A percentile compares a stretch with the other conserved stretches of the same genome.
These are phyloP conservation scores for Hyphopichia pseudoburtonii DNA, from an alignment of 1,139 yeast species.

Conservation along the genomic window DNA sequence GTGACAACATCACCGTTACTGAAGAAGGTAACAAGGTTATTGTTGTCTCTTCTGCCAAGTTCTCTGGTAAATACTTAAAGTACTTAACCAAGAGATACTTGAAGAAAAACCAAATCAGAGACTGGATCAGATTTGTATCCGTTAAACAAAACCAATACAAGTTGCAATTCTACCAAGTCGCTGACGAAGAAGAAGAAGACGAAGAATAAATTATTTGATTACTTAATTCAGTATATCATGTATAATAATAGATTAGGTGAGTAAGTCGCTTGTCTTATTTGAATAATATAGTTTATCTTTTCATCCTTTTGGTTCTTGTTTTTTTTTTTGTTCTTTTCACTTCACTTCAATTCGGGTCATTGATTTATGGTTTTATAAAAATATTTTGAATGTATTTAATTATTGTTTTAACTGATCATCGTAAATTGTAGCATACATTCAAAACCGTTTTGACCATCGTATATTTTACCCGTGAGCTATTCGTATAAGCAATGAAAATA, in stretches of 20 bases:
- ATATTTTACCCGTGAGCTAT: too few relatives aligned
- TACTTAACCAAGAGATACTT: slow-evolving; percentile 99
- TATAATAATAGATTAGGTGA: slow-evolving; percentile 3
- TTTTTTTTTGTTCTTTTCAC: too few relatives aligned
- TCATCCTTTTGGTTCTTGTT: not conserved
- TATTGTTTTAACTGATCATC: not conserved
- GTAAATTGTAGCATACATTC: too few relatives aligned
- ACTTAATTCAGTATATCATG: slow-evolving; percentile 3
- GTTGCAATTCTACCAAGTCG: slow-evolving; percentile 99
- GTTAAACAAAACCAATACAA: slow-evolving; percentile 95
- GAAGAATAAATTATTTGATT: slow-evolving; percentile 59
- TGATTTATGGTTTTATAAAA: too few relatives aligned
- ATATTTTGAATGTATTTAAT: slow-evolving; percentile 1
- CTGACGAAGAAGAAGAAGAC: slow-evolving; percentile 92
- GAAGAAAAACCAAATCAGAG: slow-evolving; percentile 99
- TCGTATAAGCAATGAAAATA: too few relatives aligned
- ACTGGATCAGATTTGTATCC: slow-evolving; percentile 99
- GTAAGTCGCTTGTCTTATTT: slow-evolving; percentile 1
- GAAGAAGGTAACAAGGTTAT: slow-evolving; percentile 84
- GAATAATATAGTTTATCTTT: slow-evolving; percentile 4
- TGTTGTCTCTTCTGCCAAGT: slow-evolving; percentile 87
- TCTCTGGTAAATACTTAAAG: slow-evolving; percentile 99
- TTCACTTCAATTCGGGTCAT: too few relatives aligned
- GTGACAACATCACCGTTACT: slow-evolving; percentile 88
- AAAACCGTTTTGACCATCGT: too few relatives aligned